Conservation (phyloP, 805 yeast species). For the Kodamaea kaohsiungensis region DNA sequence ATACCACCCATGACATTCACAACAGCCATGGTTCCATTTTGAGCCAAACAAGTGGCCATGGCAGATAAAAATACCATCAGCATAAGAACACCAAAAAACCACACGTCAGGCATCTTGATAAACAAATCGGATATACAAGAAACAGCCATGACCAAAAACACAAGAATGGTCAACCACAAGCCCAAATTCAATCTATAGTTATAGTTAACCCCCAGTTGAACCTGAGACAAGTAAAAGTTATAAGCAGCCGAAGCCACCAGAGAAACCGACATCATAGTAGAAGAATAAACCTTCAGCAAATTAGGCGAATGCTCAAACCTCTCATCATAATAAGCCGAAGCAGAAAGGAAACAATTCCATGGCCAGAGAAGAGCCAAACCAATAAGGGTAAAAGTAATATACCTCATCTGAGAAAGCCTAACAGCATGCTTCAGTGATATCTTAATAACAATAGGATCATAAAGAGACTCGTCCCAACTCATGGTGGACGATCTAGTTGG, state of each 20-base stretch:
- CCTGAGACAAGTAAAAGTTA: slow-evolving; percentile 63
- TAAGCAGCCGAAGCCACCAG: slow-evolving; percentile 64
- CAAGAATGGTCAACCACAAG: slow-evolving; percentile 52
- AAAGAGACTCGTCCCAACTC: slow-evolving; percentile 7
- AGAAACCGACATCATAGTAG: slow-evolving; percentile 86
- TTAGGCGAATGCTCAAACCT: slow-evolving; percentile 53
- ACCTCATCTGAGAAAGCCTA: slow-evolving; percentile 39
- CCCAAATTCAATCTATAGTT: slow-evolving; percentile 61
- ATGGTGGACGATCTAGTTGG: background rate
- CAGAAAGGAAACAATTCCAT: slow-evolving; percentile 90
- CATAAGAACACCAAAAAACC: slow-evolving; percentile 59
- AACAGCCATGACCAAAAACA: slow-evolving; percentile 59
- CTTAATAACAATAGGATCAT: slow-evolving; percentile 24
- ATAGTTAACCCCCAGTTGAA: slow-evolving; percentile 63
- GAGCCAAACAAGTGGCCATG: slow-evolving; percentile 78
- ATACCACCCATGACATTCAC: slow-evolving; percentile 74
- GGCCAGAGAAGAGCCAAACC: slow-evolving; percentile 93
- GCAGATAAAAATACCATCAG: slow-evolving; percentile 63
- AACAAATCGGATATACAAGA: slow-evolving; percentile 43
- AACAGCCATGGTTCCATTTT: slow-evolving; percentile 87
- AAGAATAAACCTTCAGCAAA: slow-evolving; percentile 62
- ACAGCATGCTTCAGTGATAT: slow-evolving; percentile 10
- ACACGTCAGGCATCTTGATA: slow-evolving; percentile 34
- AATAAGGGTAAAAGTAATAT: slow-evolving; percentile 60
- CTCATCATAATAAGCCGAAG: slow-evolving; percentile 74